phyloP scores from a whole-genome alignment of 2,329 filamentous ascomycete genomes.

The Hymenoscyphus repandus region DNA sequence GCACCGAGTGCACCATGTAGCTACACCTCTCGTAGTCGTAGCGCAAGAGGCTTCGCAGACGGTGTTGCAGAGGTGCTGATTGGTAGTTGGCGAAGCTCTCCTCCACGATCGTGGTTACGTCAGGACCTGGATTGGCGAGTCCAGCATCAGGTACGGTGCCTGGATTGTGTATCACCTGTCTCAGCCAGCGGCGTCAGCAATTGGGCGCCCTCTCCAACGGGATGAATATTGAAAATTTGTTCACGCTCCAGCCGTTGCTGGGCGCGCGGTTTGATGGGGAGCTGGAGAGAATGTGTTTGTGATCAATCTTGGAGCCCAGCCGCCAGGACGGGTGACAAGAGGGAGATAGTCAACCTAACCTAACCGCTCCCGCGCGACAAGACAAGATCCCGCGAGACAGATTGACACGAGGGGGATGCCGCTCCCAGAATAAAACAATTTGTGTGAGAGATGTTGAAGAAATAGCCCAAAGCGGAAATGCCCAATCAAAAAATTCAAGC shows the following conservation, averaged over 20 bases:
- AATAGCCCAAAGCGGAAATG: too few relatives aligned
- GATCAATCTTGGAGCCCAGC: too few relatives aligned
- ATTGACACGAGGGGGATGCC: background rate
- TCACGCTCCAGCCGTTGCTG: too few relatives aligned
- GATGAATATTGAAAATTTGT: background rate
- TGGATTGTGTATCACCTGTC: slow-evolving; percentile 15
- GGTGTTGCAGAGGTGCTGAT: background rate
- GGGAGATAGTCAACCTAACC: too few relatives aligned
- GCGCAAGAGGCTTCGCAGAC: background rate
- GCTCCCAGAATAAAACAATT: background rate
- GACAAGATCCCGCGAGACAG: too few relatives aligned
- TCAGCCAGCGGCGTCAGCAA: background rate
- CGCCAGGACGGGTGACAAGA: too few relatives aligned
- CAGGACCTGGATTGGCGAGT: slow-evolving; percentile 5
- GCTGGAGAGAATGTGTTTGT: background rate
- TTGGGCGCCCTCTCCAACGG: background rate
- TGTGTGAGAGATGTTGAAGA: too few relatives aligned
- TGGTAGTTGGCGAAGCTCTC: slow-evolving; percentile 3
- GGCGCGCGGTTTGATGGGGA: background rate
- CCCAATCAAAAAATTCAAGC: too few relatives aligned
- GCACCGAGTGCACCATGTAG: slow-evolving; percentile 4
- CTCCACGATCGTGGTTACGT: slow-evolving; percentile 14
- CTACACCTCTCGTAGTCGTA: slow-evolving; percentile 1
- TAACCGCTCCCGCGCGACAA: too few relatives aligned
- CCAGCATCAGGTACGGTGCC: slow-evolving; percentile 11